These are phyloP conservation scores for Dichotomocladium elegans DNA, from an alignment of 371 early-diverging fungal genomes.

Conservation along the genomic window DNA sequence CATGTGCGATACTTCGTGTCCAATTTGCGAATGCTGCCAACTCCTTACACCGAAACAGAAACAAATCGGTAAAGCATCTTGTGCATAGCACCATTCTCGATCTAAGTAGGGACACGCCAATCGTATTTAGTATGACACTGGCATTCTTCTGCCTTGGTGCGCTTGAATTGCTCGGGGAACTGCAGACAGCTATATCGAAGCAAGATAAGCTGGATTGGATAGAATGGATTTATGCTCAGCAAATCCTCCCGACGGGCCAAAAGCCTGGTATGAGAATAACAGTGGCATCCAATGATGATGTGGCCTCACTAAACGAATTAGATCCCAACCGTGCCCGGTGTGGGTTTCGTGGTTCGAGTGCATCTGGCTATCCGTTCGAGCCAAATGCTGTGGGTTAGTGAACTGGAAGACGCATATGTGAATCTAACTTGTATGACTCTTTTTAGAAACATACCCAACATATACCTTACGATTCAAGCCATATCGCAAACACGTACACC, in stretches of 20 bases:
- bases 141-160: conserved; percentile 79
- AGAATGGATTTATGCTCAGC: conserved; percentile 96
- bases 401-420: not conserved
- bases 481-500: conserved; percentile 91
- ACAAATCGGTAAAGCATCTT: conserved; percentile 65
- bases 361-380: conserved; percentile 56
- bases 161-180: conserved; percentile 71
- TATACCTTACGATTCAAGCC: conserved; percentile 56
- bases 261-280: not conserved
- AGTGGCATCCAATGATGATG: not conserved
- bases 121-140: conserved; percentile 73
- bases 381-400: conserved; percentile 37
- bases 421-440: not conserved
- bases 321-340: conserved; percentile 38
- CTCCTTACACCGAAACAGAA: conserved; percentile 68
- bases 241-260: conserved; percentile 37
- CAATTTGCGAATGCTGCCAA: conserved; percentile 72
- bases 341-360: conserved; percentile 71
- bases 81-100: too few species aligned
- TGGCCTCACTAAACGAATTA: not conserved
- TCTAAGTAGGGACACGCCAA: not conserved
- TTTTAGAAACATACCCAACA: conserved; percentile 23
- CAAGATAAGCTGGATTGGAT: conserved; percentile 69
- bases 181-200: conserved; percentile 50
- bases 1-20: conserved; percentile 73